Evolutionary conservation across 2,329 filamentous ascomycete species (phyloP).

Genomic region (Chaetomiaceae sp.): DNA sequence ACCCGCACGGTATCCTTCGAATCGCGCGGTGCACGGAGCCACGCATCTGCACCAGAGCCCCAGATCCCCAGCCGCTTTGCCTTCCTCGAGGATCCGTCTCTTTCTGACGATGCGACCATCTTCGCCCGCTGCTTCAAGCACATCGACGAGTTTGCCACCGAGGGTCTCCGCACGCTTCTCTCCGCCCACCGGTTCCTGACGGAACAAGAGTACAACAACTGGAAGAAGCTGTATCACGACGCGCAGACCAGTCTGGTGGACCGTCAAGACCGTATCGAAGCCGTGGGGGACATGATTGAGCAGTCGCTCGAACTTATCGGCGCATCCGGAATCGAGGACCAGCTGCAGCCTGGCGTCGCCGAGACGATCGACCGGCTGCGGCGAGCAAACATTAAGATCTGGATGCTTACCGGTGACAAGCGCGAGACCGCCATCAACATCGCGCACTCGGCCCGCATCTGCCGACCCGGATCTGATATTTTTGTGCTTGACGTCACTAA

Average conservation of each 20-base stretch:
- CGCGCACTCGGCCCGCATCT: conserved; percentile 78
- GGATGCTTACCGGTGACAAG: conserved; percentile 96
- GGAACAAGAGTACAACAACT: conserved; percentile 66
- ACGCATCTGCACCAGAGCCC: not conserved
- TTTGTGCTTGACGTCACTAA: conserved; percentile 66
- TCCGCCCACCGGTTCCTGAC: conserved; percentile 76
- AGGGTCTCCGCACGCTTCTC: conserved; percentile 79
- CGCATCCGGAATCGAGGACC: conserved; percentile 90
- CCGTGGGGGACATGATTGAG: conserved; percentile 76
- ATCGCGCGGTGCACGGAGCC: not conserved
- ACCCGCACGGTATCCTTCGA: conserved; percentile 40
- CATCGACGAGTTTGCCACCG: conserved; percentile 80
- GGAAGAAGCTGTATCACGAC: conserved; percentile 73
- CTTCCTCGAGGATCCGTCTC: conserved; percentile 37
- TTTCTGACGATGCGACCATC: conserved; percentile 56
- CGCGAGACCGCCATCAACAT: conserved; percentile 91
- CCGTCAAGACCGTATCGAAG: conserved; percentile 73
- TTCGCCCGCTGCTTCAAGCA: conserved; percentile 87
- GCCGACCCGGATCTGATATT: conserved; percentile 64
- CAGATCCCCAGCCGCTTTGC: conserved; percentile 30
- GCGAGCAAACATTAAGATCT: conserved; percentile 85
- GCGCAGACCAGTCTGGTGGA: conserved; percentile 79
- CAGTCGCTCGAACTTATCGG: conserved; percentile 77
- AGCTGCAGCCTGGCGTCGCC: conserved; percentile 82
- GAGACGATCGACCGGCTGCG: conserved; percentile 88